These are phyloP conservation scores for Lactarius sanguifluus DNA, from an alignment of 768 basidiomycete species.

Conservation along the genomic window DNA sequence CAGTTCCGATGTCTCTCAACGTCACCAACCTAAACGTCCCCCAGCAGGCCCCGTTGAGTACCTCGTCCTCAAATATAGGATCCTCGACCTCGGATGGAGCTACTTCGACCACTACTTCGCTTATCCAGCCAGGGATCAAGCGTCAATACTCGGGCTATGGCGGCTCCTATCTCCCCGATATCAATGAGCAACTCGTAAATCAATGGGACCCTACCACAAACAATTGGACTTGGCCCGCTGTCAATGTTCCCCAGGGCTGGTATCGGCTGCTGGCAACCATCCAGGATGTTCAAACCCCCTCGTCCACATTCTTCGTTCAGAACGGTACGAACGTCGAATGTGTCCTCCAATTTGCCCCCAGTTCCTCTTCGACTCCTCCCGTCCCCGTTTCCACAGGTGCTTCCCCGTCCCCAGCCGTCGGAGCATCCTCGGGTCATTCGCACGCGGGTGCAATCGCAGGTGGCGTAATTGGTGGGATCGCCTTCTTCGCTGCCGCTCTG, in stretches of 20 bases:
- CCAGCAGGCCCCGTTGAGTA: constrained; percentile 29
- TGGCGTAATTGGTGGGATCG: constrained; percentile 49
- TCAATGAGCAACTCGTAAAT: constrained; percentile 34
- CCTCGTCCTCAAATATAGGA: background rate
- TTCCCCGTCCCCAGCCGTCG: constrained; percentile 10
- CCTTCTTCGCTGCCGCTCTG: constrained; percentile 39
- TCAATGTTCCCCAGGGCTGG: constrained; percentile 50
- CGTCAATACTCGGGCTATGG: constrained; percentile 19
- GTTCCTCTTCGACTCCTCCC: constrained; percentile 33
- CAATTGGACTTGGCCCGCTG: constrained; percentile 45
- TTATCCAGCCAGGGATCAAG: background rate
- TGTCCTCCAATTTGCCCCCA: constrained; percentile 30
- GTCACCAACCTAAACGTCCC: constrained; percentile 42
- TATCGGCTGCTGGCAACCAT: constrained; percentile 40
- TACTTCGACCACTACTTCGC: constrained; percentile 4
- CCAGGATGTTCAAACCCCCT: constrained; percentile 26
- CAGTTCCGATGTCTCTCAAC: constrained; percentile 36
- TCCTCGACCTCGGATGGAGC: constrained; percentile 22
- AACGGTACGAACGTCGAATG: constrained; percentile 42
- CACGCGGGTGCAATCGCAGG: constrained; percentile 52
- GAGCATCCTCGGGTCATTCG: constrained; percentile 14
- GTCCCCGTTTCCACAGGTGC: constrained; percentile 16
- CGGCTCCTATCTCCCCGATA: constrained; percentile 21
- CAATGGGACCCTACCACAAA: constrained; percentile 34
- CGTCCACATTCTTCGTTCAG: constrained; percentile 39